Evolutionary conservation across 208 protist species (phyloP).

Genomic region (Leishmania major): DNA sequence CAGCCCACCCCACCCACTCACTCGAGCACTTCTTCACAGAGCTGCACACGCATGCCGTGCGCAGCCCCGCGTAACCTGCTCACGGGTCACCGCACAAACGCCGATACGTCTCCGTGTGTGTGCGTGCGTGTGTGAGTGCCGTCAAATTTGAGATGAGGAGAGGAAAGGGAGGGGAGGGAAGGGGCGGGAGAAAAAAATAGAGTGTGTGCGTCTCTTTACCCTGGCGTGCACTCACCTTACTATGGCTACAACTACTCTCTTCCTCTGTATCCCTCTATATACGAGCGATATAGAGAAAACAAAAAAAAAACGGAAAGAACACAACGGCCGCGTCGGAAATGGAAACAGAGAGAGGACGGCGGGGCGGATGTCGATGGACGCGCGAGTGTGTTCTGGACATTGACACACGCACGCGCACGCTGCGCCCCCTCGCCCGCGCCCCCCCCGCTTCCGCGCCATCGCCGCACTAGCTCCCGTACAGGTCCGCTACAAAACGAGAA

Average conservation of each 20-base stretch:
- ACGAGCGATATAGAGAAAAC: background rate
- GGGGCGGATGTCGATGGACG: background rate
- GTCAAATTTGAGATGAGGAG: no score
- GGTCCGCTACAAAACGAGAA: conserved; percentile 9
- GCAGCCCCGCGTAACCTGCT: background rate
- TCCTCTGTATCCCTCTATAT: no score
- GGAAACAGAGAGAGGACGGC: background rate
- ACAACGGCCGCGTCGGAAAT: background rate
- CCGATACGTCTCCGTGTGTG: background rate
- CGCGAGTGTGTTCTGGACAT: background rate
- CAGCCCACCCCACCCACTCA: background rate
- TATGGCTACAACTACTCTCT: background rate
- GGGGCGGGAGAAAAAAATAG: no score
- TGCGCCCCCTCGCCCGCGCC: no score
- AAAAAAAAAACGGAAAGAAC: background rate
- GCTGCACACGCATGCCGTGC: no score
- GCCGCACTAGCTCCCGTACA: background rate
- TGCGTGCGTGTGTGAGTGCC: background rate
- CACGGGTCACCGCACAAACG: background rate
- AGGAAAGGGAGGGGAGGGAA: no score
- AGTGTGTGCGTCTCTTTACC: background rate
- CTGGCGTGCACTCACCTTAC: background rate
- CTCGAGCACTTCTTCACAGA: background rate
- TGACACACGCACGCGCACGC: background rate
- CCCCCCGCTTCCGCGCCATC: background rate